Conservation (phyloP, 2,329 filamentous ascomycete genomes). For the Eutypa lata region DNA sequence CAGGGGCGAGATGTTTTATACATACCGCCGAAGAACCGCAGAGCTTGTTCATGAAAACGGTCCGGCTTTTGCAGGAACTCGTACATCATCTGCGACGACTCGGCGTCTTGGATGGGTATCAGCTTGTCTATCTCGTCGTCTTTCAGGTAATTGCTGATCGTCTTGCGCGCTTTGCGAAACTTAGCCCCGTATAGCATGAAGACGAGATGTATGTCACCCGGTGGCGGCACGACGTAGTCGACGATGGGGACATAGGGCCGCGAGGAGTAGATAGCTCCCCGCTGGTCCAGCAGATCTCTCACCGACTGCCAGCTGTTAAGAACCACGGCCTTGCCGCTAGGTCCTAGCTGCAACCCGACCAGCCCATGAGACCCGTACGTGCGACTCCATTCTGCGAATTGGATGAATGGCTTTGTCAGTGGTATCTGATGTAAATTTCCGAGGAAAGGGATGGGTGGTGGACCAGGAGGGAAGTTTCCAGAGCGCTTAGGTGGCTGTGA, state of each 20-base stretch:
- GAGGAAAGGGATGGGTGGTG: conserved; percentile 14
- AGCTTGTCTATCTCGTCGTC: conserved; percentile 12
- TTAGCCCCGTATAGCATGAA: conserved; percentile 14
- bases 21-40: conserved; percentile 16
- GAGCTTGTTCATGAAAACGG: conserved; percentile 8
- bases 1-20: too few species aligned
- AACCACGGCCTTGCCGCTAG: conserved; percentile 13
- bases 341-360: conserved; percentile 16
- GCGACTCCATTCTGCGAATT: conserved; percentile 13
- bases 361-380: conserved; percentile 14
- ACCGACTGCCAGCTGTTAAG: conserved; percentile 18
- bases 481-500: neutral
- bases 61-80: conserved; percentile 12
- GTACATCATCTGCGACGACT: conserved; percentile 18
- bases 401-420: conserved; percentile 9
- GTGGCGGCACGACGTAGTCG: conserved; percentile 13
- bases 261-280: conserved; percentile 19
- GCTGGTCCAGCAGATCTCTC: conserved; percentile 19
- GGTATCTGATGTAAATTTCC: conserved; percentile 22
- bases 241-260: conserved; percentile 11
- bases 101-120: conserved; percentile 15
- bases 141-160: conserved; percentile 13
- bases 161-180: conserved; percentile 17
- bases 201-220: conserved; percentile 14
- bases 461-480: conserved; percentile 15